phyloP scores from a whole-genome alignment of 805 yeast genomes.

The Clavispora asparagi region DNA sequence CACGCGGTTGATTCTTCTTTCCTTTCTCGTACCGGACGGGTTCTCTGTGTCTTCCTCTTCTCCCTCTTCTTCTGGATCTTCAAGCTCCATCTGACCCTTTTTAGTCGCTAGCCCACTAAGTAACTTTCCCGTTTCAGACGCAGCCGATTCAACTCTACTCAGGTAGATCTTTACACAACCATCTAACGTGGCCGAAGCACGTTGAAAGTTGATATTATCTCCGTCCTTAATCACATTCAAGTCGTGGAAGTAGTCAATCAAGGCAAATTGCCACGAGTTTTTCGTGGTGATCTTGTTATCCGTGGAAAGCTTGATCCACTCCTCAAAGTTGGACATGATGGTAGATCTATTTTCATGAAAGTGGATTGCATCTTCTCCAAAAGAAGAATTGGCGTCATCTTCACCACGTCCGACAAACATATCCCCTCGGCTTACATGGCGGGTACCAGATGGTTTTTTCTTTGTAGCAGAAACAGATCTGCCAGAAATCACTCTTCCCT shows the following conservation, averaged over 20 bases:
- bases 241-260: slow-evolving; percentile 89
- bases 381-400: slow-evolving; percentile 12
- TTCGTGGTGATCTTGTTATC: slow-evolving; percentile 69
- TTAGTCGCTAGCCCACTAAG: slow-evolving; percentile 62
- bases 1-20: slow-evolving; percentile 15
- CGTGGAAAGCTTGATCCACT: slow-evolving; percentile 45
- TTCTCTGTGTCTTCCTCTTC: slow-evolving; percentile 20
- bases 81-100: slow-evolving; percentile 20
- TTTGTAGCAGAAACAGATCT: slow-evolving; percentile 13
- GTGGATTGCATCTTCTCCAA: slow-evolving; percentile 34
- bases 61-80: slow-evolving; percentile 18
- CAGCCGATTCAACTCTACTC: slow-evolving; percentile 87
- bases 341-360: slow-evolving; percentile 40
- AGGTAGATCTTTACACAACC: slow-evolving; percentile 93
- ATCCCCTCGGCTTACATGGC: slow-evolving; percentile 17
- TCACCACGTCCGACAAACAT: slow-evolving; percentile 12
- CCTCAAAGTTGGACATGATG: slow-evolving; percentile 40
- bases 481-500: slow-evolving; percentile 25
- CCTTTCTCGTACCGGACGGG: slow-evolving; percentile 13
- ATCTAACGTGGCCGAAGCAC: slow-evolving; percentile 86
- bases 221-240: slow-evolving; percentile 69
- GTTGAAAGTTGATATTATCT: slow-evolving; percentile 76
- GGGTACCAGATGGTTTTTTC: slow-evolving; percentile 18
- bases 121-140: slow-evolving; percentile 81
- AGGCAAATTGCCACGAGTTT: slow-evolving; percentile 86